A percentile compares a stretch with the other conserved stretches of the same genome.
Evolutionary conservation across 192 early-diverging fungal species (phyloP).

Genomic region (Linnemannia exigua): DNA sequence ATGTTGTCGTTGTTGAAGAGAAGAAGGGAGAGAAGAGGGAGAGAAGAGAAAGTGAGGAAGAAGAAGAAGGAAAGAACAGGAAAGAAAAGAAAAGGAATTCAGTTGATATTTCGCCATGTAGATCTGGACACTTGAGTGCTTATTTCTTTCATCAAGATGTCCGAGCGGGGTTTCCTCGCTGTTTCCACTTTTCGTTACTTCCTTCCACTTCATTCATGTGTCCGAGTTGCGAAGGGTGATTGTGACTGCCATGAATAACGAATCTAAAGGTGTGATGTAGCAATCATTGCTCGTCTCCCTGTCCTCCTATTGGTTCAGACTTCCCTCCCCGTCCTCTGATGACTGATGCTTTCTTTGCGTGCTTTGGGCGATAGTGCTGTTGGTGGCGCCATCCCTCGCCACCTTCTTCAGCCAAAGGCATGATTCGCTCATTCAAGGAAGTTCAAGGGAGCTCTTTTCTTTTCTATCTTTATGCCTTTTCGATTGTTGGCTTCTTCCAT

Average conservation of each 20-base stretch:
- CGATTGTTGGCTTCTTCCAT: too few species aligned
- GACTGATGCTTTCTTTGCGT: constrained; percentile 1
- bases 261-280: neutral
- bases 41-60: neutral
- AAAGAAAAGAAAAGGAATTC: neutral
- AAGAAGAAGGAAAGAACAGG: neutral
- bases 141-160: neutral
- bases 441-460: neutral
- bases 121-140: neutral
- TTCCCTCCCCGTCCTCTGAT: neutral
- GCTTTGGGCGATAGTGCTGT: neutral
- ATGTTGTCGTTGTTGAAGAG: neutral
- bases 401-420: neutral
- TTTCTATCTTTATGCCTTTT: neutral
- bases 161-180: constrained; percentile 1
- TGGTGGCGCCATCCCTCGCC: constrained; percentile 1
- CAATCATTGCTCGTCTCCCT: neutral
- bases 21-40: constrained; percentile 4
- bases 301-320: neutral
- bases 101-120: neutral
- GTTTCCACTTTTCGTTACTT: too few species aligned
- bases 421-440: neutral
- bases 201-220: neutral
- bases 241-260: neutral
- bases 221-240: neutral